Base-by-base conservation (phyloP, 805 yeast genomes). In the Hanseniaspora hatyaiensis region DNA sequence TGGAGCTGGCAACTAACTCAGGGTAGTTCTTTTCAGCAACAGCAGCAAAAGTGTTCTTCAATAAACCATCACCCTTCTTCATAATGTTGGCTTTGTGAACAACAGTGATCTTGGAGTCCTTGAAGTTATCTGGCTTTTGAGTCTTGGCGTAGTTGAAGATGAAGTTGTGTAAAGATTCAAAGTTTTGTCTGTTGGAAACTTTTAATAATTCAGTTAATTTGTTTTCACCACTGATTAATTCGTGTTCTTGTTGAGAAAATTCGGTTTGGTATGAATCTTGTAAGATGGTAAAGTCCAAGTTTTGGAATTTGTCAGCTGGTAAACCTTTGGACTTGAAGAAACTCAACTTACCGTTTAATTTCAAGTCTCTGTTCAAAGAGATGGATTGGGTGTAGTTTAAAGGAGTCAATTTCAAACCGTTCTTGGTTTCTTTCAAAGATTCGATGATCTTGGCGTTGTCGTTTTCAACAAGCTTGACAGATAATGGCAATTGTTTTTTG, bases 221-320 rank as follows among this genome's bases (percentile, higher is more conserved):
- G 34, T 95, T 84, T 74, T 89, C 97, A 56, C 92, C 97, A 55
- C 95, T 94, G 59, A 85, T 92, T 40, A 95, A 84, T 68, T 82
- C 92, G 71, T 92, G 97, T 75, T 89, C 98, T 61, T 92, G 75
- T 61, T 97, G 97, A 45, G 97, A 89, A 74, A 86, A 89, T 71
- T 89, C 97, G 71, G 95, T 96, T 72, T 89, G 97, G 57, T 96
- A 89, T 75, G 92, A 92, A 71, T 92, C 98, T 75, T 98, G 86
- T 64, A 92, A 94, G 55, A 92, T 74, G 34, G 88, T 96, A 63
- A 89, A 76, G 70, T 88, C 96, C 55, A 89, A 84, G 57, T 83
- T 87, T 53, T 81, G 75, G 63, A 87, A 76, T 67, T 88, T 85
- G 52, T 95, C 80, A 67, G 85, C 75, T 54, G 88, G 95, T 66